Base-by-base conservation (phyloP, 2,329 filamentous ascomycete genomes). In the Cylindrodendrum hubeiense region DNA sequence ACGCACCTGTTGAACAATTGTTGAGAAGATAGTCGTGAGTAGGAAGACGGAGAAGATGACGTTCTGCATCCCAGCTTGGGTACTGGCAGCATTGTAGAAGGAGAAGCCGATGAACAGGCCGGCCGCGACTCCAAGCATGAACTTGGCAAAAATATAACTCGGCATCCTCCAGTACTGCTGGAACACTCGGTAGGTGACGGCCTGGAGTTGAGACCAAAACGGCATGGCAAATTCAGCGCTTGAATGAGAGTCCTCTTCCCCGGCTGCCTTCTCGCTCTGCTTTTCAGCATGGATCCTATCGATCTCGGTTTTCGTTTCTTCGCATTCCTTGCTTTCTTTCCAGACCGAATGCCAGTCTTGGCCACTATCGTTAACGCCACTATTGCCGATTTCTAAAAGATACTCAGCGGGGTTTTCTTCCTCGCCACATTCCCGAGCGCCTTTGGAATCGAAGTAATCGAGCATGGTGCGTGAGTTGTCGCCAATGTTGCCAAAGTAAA, bases 91-190 rank as follows among this genome's bases (percentile, higher is more conserved):
- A 7, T 81, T 55, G 79, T 84, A 93, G 77, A 94, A 93, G 0
- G 89, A 91, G 76, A 93, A 92, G 1, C 91, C 92, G 65, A 94
- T 90, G 75, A 94, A 95, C 3, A 95, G 82, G 7, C 86, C 83
- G 33, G 88, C 84, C 63, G 88, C 83, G 55, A 86, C 67, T 3
- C 81, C 90, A 19, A 95, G 86, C 1, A 85, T 77, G 2, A 87
- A 77, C 80, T 95, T 95, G 60, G 91, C 87, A 77, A 93, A 91
- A 73, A 96, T 89, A 79, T 96, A 96, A 12, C 84, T 84, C 0
- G 93, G 93, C 60, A 89, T 93, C 46, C 93, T 87, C 92, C 93
- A 95, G 83, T 94, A 95, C 75, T 96, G 93, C 74, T 93, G 87
- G 79, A 94, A 94, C 8, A 94, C 88, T 62, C 93, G 90, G 10